Percentiles rank a stretch among this genome's conserved stretches.
These are phyloP conservation scores for Cytospora leucostoma DNA, from an alignment of 2,329 filamentous ascomycete species.

Conservation along the genomic window DNA sequence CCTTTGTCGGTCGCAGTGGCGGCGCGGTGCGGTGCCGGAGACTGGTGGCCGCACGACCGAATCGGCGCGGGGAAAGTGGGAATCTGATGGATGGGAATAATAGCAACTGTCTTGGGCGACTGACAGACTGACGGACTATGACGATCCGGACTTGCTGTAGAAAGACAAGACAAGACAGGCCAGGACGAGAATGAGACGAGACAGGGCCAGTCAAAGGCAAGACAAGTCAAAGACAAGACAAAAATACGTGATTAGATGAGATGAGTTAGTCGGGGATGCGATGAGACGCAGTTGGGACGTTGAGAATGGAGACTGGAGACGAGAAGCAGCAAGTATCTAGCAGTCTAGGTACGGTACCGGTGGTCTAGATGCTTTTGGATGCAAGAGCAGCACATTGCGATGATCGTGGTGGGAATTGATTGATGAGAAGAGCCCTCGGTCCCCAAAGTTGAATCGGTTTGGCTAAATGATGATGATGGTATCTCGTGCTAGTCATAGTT, in stretches of 20 bases:
- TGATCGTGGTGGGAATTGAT: constrained; percentile 1
- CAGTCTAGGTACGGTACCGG: no score
- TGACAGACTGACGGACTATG: not conserved
- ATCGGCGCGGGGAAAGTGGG: constrained; percentile 13
- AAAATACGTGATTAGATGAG: no score
- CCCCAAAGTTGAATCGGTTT: not conserved
- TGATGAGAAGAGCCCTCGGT: not conserved
- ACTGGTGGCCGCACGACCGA: not conserved
- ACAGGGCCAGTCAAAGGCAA: not conserved
- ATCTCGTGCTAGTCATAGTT: not conserved
- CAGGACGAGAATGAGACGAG: not conserved
- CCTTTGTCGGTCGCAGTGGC: not conserved
- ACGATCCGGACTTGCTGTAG: not conserved
- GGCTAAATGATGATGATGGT: not conserved
- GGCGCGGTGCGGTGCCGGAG: not conserved
- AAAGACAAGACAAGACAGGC: not conserved
- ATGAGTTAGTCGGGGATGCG: no score
- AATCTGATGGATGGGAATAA: not conserved
- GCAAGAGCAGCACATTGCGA: not conserved
- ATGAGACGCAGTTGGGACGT: no score
- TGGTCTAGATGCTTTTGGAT: not conserved
- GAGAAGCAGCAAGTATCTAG: not conserved
- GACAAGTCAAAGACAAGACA: not conserved
- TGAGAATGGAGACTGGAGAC: not conserved
- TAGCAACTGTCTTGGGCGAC: not conserved